These are phyloP conservation scores for Plasmodium inui DNA, from an alignment of 169 alveolate species.

Conservation along the genomic window DNA sequence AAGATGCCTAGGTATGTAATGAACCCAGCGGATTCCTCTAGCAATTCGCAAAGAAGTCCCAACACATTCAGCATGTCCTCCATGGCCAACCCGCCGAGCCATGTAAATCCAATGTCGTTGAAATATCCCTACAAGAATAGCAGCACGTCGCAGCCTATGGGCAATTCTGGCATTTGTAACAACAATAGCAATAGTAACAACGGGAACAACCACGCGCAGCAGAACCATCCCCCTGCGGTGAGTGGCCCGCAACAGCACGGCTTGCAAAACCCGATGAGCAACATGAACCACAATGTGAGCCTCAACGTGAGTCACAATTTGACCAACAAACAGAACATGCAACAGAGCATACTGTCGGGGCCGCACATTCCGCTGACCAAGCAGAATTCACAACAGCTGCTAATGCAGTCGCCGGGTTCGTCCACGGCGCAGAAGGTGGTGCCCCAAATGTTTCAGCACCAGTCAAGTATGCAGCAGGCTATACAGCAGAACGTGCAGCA, in stretches of 20 bases:
- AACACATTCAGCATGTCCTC: background rate
- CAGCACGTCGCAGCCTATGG: constrained; percentile 3
- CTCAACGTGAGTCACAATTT: background rate
- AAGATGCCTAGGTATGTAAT: constrained; percentile 33
- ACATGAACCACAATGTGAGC: background rate
- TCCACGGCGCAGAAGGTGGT: constrained; percentile 13
- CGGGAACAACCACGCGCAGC: background rate
- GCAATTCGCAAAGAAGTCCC: constrained; percentile 29
- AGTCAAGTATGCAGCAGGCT: background rate
- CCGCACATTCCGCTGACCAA: background rate
- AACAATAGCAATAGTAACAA: background rate
- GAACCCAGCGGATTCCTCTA: constrained; percentile 6
- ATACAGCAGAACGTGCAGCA: background rate
- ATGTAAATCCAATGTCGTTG: constrained; percentile 24
- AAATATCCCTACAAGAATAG: constrained; percentile 45
- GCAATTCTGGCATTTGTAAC: background rate
- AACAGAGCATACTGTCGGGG: constrained; percentile 16
- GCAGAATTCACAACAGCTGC: constrained; percentile 24
- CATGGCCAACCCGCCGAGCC: constrained; percentile 6
- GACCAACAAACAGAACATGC: constrained; percentile 1
- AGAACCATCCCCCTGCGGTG: background rate
- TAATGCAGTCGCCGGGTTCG: background rate
- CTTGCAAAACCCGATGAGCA: background rate
- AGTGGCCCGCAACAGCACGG: background rate
- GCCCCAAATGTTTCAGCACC: constrained; percentile 6